Conservation (phyloP, 1,284 basidiomycete species). For the Stereum hirsutum region DNA sequence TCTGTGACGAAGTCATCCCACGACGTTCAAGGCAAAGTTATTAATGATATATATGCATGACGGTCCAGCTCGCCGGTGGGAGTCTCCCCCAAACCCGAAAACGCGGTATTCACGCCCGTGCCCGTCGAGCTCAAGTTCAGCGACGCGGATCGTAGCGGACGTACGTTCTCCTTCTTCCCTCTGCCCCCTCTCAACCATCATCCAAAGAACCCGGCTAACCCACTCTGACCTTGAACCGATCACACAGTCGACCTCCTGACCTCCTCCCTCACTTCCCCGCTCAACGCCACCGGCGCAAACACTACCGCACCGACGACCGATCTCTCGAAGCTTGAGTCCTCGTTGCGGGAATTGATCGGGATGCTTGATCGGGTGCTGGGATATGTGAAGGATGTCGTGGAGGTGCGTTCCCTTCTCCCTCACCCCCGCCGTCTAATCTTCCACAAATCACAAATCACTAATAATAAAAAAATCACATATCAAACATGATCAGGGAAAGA, state of each 20-base stretch:
- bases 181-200: not conserved
- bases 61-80: constrained; percentile 68
- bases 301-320: constrained; percentile 46
- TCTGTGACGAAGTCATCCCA: constrained; percentile 10
- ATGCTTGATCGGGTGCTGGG: constrained; percentile 83
- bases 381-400: constrained; percentile 81
- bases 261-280: constrained; percentile 33
- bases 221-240: constrained; percentile 4
- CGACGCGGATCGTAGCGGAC: constrained; percentile 74
- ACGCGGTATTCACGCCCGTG: constrained; percentile 86
- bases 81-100: constrained; percentile 82
- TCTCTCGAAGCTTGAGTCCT: constrained; percentile 62
- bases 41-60: no score
- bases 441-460: no score
- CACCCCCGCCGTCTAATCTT: no score
- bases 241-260: constrained; percentile 76
- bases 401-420: no score
- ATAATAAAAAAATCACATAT: no score
- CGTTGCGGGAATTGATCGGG: constrained; percentile 59
- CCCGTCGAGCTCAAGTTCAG: constrained; percentile 77
- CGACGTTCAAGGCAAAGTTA: constrained; percentile 8
- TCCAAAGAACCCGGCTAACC: not conserved
- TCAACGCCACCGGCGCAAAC: no score
- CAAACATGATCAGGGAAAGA: no score
- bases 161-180: constrained; percentile 40